These are phyloP conservation scores for Aciculoconidium aculeatum DNA, from an alignment of 805 yeast genomes.

Conservation along the genomic window DNA sequence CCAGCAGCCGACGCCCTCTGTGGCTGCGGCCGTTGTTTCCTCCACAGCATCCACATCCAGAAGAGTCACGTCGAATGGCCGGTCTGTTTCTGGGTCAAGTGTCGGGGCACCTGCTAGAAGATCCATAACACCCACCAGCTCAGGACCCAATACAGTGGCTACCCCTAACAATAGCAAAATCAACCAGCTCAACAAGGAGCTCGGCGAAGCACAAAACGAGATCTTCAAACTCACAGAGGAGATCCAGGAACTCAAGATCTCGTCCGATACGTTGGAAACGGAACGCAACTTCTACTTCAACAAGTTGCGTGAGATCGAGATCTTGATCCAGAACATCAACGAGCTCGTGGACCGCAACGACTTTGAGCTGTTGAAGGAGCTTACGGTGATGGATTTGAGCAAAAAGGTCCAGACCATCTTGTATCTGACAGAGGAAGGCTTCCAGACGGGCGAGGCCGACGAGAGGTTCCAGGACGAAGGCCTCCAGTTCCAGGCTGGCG, in stretches of 20 bases:
- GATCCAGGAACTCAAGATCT: constrained; percentile 48
- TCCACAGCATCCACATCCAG: constrained; percentile 13
- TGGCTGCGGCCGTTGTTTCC: no score
- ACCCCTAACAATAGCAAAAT: no score
- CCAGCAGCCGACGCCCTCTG: no score
- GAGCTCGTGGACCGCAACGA: constrained; percentile 14
- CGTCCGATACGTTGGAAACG: constrained; percentile 62
- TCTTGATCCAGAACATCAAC: constrained; percentile 54
- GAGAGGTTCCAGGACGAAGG: constrained; percentile 6
- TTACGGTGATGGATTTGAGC: constrained; percentile 23
- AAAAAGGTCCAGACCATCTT: constrained; percentile 68
- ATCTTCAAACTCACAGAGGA: constrained; percentile 43
- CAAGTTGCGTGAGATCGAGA: constrained; percentile 84
- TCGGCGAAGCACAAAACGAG: constrained; percentile 39
- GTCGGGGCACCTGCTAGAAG: constrained; percentile 3
- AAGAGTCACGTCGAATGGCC: constrained; percentile 12
- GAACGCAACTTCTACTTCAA: constrained; percentile 90
- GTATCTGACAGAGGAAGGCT: constrained; percentile 81
- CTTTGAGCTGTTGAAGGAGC: constrained; percentile 38
- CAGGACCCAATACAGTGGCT: no score
- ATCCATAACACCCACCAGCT: constrained; percentile 3
- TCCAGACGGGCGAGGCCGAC: constrained; percentile 48
- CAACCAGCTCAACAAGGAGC: constrained; percentile 27
- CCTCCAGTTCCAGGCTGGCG: no score
- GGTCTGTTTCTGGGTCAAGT: constrained; percentile 5